These are phyloP conservation scores for Suillus decipiens DNA, from an alignment of 768 basidiomycete genomes.

Conservation along the genomic window DNA sequence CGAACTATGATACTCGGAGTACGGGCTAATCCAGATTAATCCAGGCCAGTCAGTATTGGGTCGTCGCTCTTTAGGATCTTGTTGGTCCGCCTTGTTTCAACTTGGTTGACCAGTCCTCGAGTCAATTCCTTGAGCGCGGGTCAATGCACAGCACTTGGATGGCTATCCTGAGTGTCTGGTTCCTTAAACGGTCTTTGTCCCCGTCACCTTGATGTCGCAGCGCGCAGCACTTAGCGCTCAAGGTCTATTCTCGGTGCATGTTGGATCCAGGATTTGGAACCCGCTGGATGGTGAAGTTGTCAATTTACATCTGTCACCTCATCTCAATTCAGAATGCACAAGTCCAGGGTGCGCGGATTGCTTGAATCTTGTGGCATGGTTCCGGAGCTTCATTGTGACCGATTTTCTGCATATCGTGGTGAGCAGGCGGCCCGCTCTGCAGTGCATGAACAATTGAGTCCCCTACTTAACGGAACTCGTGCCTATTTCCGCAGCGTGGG, in stretches of 20 bases:
- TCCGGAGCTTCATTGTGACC: background rate
- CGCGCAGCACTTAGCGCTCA: background rate
- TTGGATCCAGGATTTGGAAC: background rate
- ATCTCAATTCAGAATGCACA: background rate
- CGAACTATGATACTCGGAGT: background rate
- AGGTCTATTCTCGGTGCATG: background rate
- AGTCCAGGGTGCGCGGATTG: background rate
- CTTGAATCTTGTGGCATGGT: background rate
- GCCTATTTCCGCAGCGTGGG: background rate
- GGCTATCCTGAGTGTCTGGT: background rate
- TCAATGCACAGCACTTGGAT: background rate
- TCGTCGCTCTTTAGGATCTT: background rate
- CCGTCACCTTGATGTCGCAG: background rate
- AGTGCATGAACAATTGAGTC: background rate
- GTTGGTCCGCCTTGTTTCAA: background rate
- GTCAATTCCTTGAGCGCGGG: background rate
- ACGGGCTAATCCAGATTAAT: background rate
- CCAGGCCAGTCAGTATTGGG: background rate
- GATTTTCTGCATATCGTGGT: background rate
- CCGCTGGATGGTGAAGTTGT: background rate
- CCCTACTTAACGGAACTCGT: background rate
- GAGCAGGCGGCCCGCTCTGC: background rate
- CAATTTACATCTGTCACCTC: background rate
- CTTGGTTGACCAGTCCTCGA: no score
- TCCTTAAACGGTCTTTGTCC: background rate